Evolutionary conservation across 176 grass and related monocot species (phyloP), one percentile per base, ranked within the genome.

Genomic region (Musa beccarii): DNA sequence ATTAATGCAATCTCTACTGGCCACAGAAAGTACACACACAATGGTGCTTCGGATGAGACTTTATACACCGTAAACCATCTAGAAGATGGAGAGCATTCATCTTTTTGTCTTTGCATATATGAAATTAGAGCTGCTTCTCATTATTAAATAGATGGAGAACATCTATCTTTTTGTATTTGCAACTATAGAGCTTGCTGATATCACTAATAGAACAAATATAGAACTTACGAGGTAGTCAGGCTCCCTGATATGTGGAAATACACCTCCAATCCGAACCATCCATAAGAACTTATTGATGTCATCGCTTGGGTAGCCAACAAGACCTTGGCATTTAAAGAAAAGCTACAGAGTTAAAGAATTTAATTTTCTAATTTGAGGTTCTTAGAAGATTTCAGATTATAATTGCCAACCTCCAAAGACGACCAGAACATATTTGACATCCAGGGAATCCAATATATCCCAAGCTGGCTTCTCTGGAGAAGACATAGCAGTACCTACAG

Each of bases 201-300:
- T 28, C 26, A 28, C 26, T 28, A 28, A 28, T 28, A 28, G 26
- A 24, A 74, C 19, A 53, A 54, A 75, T 49, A 54, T 54, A 72
- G 51, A 68, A 94, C 96, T 99, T 75, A 95, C 96, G 79, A 99
- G 91, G 84, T 99, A 99, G 88, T 99, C 96, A 68, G 96, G 86
- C 72, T 99, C 96, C 83, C 91, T 94, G 79, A 99, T 99, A 79
- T 99, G 96, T 88, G 91, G 96, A 81, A 99, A 95, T 54, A 95
- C 96, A 79, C 96, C 96, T 63, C 96, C 96, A 86, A 99, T 99
- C 20, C 91, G 96, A 79, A 99, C 96, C 96, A 99, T 99, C 96
- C 96, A 99, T 70, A 99, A 83, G 84, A 99, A 95, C 81, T 99
- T 99, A 76, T 99, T 99, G 68, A 99, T 99, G 75, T 99, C 96